Base-by-base conservation (phyloP, 208 protist species). In the Wallacemonas sp. region DNA sequence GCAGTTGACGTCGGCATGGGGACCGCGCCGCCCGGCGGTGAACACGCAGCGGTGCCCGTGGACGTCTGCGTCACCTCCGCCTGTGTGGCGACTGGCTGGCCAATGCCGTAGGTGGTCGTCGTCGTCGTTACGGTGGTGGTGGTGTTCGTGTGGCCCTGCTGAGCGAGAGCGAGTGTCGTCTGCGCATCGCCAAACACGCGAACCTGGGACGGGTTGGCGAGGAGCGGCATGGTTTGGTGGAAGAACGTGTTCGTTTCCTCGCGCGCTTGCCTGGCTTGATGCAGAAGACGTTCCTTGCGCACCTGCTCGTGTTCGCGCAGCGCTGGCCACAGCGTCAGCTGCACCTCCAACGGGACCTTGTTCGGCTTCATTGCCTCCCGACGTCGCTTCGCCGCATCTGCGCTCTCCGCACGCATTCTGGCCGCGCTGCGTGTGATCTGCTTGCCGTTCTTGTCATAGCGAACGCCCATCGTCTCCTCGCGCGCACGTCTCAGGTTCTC, bases 221-320 rank as follows among this genome's bases (percentile, higher is more conserved):
- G 77, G 29, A 79, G 61, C 61, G 76, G 89, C 76, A 81, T 75
- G 32, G 63, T 70, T 30, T 76, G 63, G 0, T 45, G 42, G 53
- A 83, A 77, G 46, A 83, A 69, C 17, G 66, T 66, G 44, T 89
- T 71, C 45, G 87, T 54, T 29, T 86, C 74, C 21, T 72, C 55
- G 48, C 85, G 77, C 30, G 60, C 59, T 39, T 80, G 45, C 1
- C 54, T 71, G 0, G 89, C 89, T 19, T 65, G 67, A 22, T 83
- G 74, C 58, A 84, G 83, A 53, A 95, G 76, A 52, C 89, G 81
- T 68, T 90, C 79, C 52, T 71, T 63, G 26, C 89, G 86, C 30
- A 89, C 62, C 59, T 85, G 80, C 69, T 95, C 84, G 59, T 95
- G 85, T 53, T 95, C 89, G 48, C 83, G 80, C 32, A 95, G 55